Base-by-base conservation (phyloP, 805 yeast species). In the Metschnikowia kofuensis region DNA sequence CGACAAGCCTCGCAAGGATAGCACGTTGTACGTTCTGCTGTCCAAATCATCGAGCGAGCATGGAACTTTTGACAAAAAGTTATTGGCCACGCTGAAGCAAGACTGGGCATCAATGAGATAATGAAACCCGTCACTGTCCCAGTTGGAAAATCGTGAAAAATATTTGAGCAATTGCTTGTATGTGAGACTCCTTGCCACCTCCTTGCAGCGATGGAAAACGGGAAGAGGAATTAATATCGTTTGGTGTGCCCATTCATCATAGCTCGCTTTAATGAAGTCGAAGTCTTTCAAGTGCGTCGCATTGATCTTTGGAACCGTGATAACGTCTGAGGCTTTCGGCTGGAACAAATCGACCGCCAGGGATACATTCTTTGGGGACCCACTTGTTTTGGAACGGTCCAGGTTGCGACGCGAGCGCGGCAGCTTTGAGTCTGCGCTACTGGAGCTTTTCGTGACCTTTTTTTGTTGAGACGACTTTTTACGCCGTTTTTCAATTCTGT, bases 401-500 rank as follows among this genome's bases (percentile, higher is more conserved):
- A 40, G 36, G 16, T 14, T 37, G 15, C 32, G 37, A 12, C 47
- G 39, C n/a, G 44, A 35, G n/a, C 29, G 10, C 15, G 39, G 13
- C 29, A 28, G 35, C 29, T 7, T 40, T 5, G 14, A 30, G 10
- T 12, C 32, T 30, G 32, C 10, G 5, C 12, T 10, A 13, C 36
- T 10, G 13, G 36, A 13, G 15, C 36, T 34, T 34, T 12, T 34
- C 13, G 13, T 13, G 13, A 12, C 15, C n/a, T 37, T 40, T 16
- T 46, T 46, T 11, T 43, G 45, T 31, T 35, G 47, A 5, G 42
- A 12, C 21, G 42, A 43, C 16, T 70, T 48, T 42, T 58, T 59
- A 44, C 62, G 66, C 4, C 74, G 50, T 42, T 63, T 65, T 45
- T 66, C 58, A 16, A 68, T 69, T 29, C 64, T 51, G 55, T 54